phyloP scores from a whole-genome alignment of 2,329 filamentous ascomycete genomes.

The Chaetomiaceae sp. region DNA sequence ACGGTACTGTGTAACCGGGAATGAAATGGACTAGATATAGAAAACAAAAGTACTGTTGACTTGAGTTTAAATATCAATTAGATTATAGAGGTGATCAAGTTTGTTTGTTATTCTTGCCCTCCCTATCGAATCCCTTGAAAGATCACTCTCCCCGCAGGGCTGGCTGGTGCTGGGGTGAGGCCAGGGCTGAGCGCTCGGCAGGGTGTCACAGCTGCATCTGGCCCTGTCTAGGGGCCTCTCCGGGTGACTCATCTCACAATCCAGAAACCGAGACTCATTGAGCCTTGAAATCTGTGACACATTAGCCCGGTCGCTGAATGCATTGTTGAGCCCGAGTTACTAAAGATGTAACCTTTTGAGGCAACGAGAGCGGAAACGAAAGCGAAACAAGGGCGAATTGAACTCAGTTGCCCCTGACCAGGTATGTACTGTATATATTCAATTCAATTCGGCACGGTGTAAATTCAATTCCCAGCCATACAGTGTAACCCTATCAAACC shows the following conservation, averaged over 20 bases:
- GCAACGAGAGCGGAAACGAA: too few species aligned
- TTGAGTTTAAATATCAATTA: too few species aligned
- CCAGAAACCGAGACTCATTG: not conserved
- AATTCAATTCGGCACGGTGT: not conserved
- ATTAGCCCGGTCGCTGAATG: not conserved
- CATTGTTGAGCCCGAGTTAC: too few species aligned
- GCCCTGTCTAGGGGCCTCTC: not conserved
- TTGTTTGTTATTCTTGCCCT: too few species aligned
- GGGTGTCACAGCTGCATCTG: not conserved
- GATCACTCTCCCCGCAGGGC: not conserved
- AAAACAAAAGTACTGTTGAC: too few species aligned
- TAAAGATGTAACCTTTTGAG: too few species aligned
- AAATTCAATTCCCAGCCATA: not conserved
- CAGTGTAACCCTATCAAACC: not conserved
- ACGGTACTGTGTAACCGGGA: too few species aligned
- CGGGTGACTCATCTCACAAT: constrained; percentile 11
- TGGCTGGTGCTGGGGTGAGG: not conserved
- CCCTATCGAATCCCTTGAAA: too few species aligned
- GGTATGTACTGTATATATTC: too few species aligned
- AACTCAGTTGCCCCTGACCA: too few species aligned
- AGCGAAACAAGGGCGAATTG: too few species aligned
- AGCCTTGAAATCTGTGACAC: not conserved
- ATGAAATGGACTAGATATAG: too few species aligned
- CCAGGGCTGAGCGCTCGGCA: constrained; percentile 8
- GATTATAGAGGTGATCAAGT: not conserved